A percentile compares a stretch with the other conserved stretches of the same genome.
Conservation (phyloP, 2,329 filamentous ascomycete species). For the Conoideocrella luteorostrata region DNA sequence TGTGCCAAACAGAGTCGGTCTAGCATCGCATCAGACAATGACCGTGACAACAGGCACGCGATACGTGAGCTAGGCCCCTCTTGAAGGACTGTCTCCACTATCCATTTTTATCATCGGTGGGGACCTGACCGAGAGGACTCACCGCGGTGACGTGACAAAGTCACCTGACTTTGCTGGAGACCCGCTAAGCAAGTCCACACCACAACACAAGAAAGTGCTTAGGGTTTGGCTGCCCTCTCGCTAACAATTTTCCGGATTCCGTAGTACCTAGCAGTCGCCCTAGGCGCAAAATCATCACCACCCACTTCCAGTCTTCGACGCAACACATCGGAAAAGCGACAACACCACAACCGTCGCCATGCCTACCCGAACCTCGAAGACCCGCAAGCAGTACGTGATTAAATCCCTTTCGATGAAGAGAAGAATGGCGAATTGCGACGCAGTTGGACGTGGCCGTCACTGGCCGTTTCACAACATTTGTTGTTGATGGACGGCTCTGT, state of each 20-base stretch:
- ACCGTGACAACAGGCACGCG: too few relatives aligned
- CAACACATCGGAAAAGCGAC: slow-evolving; percentile 35
- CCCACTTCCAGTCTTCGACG: slow-evolving; percentile 27
- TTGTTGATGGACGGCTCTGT: neutral
- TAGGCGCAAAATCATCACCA: slow-evolving; percentile 33
- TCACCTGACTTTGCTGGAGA: slow-evolving; percentile 24
- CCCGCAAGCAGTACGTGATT: slow-evolving; percentile 66
- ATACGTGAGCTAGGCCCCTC: too few relatives aligned
- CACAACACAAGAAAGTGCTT: slow-evolving; percentile 16
- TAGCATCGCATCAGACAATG: too few relatives aligned
- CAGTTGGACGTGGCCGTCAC: slow-evolving; percentile 4
- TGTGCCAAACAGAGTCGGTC: too few relatives aligned
- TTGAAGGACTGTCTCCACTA: too few relatives aligned
- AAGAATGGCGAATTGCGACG: neutral
- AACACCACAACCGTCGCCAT: slow-evolving; percentile 48
- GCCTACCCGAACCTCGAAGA: slow-evolving; percentile 71
- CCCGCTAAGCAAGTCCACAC: neutral
- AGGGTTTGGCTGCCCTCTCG: slow-evolving; percentile 37
- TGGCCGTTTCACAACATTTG: slow-evolving; percentile 19
- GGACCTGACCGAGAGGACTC: neutral
- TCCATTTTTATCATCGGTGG: neutral
- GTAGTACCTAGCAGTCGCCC: slow-evolving; percentile 19
- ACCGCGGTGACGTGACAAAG: slow-evolving; percentile 16
- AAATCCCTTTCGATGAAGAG: slow-evolving; percentile 9
- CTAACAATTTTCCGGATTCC: slow-evolving; percentile 28